phyloP scores from a whole-genome alignment of 1,284 basidiomycete genomes.

The Trametes polyzona region DNA sequence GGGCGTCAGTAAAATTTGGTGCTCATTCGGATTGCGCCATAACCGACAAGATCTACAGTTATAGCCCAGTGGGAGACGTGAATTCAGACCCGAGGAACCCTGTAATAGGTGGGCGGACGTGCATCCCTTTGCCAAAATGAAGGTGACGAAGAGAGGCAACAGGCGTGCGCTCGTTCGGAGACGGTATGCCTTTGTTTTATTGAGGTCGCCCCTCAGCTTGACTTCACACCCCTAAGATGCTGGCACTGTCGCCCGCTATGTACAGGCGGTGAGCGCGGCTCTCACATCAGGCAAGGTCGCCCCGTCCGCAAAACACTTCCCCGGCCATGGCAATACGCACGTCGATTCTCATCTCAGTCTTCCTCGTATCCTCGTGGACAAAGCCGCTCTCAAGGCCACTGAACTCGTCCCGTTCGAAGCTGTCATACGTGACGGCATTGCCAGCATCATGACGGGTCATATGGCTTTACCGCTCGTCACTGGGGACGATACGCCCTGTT shows the following conservation, averaged over 20 bases:
- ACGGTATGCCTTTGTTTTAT: slow-evolving; percentile 44
- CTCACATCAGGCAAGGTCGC: slow-evolving; percentile 54
- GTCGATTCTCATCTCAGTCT: slow-evolving; percentile 73
- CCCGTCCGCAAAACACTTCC: slow-evolving; percentile 70
- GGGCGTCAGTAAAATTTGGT: slow-evolving; percentile 49
- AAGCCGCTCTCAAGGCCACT: slow-evolving; percentile 42
- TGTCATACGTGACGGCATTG: slow-evolving; percentile 45
- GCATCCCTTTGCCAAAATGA: background rate
- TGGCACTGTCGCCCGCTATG: slow-evolving; percentile 50
- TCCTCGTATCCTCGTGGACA: slow-evolving; percentile 58
- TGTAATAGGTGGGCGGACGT: slow-evolving; percentile 58
- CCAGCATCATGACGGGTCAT: slow-evolving; percentile 72
- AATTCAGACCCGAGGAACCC: slow-evolving; percentile 70
- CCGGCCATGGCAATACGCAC: slow-evolving; percentile 73
- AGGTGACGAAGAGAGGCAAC: background rate
- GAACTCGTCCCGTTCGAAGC: slow-evolving; percentile 64
- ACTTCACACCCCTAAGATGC: slow-evolving; percentile 48
- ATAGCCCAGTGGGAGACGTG: slow-evolving; percentile 68
- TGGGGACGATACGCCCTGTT: slow-evolving; percentile 56
- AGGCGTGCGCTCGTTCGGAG: slow-evolving; percentile 74
- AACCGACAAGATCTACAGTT: slow-evolving; percentile 10
- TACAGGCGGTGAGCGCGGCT: slow-evolving; percentile 50
- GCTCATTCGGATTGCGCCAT: background rate
- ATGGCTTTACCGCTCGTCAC: slow-evolving; percentile 66
- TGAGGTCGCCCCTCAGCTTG: no score